phyloP scores from a whole-genome alignment of 495 filamentous ascomycete species.

The Penicillium bovifimosum region DNA sequence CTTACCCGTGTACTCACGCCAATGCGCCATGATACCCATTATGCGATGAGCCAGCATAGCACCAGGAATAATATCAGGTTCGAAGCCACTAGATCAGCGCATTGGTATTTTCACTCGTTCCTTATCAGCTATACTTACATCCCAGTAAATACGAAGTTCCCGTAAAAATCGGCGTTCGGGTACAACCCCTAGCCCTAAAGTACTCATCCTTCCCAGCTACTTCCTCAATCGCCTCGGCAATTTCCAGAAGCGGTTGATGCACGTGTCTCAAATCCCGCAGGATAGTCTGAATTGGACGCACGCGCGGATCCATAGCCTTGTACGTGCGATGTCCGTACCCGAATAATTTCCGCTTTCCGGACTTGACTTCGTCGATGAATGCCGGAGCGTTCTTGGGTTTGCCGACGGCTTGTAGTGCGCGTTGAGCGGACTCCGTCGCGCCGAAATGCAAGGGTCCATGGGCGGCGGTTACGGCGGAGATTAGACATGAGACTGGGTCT shows the following conservation, averaged over 20 bases:
- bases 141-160: slow-evolving; percentile 50
- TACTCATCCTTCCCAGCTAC: slow-evolving; percentile 47
- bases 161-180: slow-evolving; percentile 55
- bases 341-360: slow-evolving; percentile 46
- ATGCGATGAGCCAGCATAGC: slow-evolving; percentile 33
- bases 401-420: slow-evolving; percentile 42
- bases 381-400: slow-evolving; percentile 39
- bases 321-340: slow-evolving; percentile 59
- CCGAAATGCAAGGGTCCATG: slow-evolving; percentile 56
- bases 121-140: slow-evolving; percentile 26
- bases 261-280: slow-evolving; percentile 34
- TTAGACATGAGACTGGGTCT: slow-evolving; percentile 38
- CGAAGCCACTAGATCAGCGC: slow-evolving; percentile 24
- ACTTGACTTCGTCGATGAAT: slow-evolving; percentile 48
- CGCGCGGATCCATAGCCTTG: slow-evolving; percentile 48
- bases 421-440: slow-evolving; percentile 52
- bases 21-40: slow-evolving; percentile 40
- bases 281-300: slow-evolving; percentile 42
- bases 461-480: slow-evolving; percentile 42
- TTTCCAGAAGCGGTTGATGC: slow-evolving; percentile 41
- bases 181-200: slow-evolving; percentile 44
- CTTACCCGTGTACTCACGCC: slow-evolving; percentile 40
- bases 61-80: slow-evolving; percentile 32
- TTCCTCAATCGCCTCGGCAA: slow-evolving; percentile 47
- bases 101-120: background rate